Evolutionary conservation across 2,329 filamentous ascomycete genomes (phyloP).

Genomic region (Verticillium tricorpus): DNA sequence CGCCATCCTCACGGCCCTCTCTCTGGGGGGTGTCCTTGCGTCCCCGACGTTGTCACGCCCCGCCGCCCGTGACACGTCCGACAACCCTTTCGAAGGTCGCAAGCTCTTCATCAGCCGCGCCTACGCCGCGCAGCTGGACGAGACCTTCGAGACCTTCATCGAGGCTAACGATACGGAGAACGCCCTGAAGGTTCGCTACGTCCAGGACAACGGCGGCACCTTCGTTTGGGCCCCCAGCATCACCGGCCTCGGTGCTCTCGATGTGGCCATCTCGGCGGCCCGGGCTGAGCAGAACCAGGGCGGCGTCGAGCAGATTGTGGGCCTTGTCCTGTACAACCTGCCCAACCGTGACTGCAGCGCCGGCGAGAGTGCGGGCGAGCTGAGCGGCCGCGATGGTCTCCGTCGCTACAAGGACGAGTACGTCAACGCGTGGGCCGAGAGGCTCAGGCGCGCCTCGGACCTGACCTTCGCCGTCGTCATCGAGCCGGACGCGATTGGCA

Average conservation of each 20-base stretch:
- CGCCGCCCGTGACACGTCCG: background rate
- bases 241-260: slow-evolving; percentile 26
- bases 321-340: slow-evolving; percentile 37
- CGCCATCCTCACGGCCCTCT: slow-evolving; percentile 2
- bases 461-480: slow-evolving; percentile 33
- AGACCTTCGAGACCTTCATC: slow-evolving; percentile 29
- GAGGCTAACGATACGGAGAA: slow-evolving; percentile 27
- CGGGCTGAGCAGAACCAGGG: slow-evolving; percentile 23
- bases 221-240: slow-evolving; percentile 35
- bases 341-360: slow-evolving; percentile 36
- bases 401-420: slow-evolving; percentile 32
- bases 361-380: slow-evolving; percentile 33
- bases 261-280: slow-evolving; percentile 27
- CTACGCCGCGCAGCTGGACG: slow-evolving; percentile 31
- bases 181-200: slow-evolving; percentile 26
- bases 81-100: slow-evolving; percentile 40
- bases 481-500: slow-evolving; percentile 38
- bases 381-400: slow-evolving; percentile 27
- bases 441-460: slow-evolving; percentile 26
- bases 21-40: background rate
- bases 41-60: background rate
- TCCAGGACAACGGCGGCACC: slow-evolving; percentile 27
- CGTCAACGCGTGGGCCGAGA: slow-evolving; percentile 27
- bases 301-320: slow-evolving; percentile 29
- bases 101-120: slow-evolving; percentile 37